phyloP scores from a whole-genome alignment of 2,329 filamentous ascomycete genomes.

The Coniella lustricola region DNA sequence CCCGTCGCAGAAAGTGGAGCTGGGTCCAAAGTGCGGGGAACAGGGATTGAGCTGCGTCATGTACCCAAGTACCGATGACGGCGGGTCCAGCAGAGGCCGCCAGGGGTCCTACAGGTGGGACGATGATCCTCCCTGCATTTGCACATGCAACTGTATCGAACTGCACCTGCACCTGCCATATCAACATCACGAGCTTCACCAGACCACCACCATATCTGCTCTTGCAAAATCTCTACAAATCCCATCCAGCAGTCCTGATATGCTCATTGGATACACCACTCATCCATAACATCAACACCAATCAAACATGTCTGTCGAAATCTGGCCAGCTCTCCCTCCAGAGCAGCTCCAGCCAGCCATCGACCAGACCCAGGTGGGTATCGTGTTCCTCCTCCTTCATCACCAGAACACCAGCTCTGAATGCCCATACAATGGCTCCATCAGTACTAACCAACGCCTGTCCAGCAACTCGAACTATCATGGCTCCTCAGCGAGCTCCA shows the following conservation, averaged over 20 bases:
- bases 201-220: no score
- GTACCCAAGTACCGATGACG: no score
- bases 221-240: neutral
- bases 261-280: conserved; percentile 22
- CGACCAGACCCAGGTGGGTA: conserved; percentile 45
- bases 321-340: conserved; percentile 49
- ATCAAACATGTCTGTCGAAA: conserved; percentile 46
- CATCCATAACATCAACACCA: neutral
- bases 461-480: conserved; percentile 43
- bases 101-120: no score
- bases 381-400: conserved; percentile 5
- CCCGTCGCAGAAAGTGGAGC: no score
- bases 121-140: neutral
- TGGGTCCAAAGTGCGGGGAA: no score
- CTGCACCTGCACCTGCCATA: neutral
- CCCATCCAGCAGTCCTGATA: conserved; percentile 2
- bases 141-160: neutral
- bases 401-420: no score
- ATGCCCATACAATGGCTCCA: no score
- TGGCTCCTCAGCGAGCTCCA: conserved; percentile 49
- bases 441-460: neutral
- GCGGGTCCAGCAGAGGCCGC: no score
- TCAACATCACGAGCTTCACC: no score
- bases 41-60: no score
- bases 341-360: conserved; percentile 43